phyloP scores from a whole-genome alignment of 2,329 filamentous ascomycete genomes.

The Neonectria faginata region DNA sequence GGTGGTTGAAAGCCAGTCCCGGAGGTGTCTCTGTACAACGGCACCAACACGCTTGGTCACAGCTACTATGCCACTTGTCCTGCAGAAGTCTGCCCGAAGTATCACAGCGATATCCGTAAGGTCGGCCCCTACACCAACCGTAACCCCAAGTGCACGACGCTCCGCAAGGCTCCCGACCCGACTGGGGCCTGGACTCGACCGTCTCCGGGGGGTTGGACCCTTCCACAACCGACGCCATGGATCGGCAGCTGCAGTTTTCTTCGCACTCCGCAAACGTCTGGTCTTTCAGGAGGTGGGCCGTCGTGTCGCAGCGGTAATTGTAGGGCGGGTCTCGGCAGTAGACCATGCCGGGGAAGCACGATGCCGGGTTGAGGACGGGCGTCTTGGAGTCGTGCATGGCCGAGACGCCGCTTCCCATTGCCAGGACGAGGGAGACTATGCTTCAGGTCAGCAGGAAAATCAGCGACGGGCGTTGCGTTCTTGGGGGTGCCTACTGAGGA shows the following conservation, averaged over 20 bases:
- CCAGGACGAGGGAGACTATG: neutral
- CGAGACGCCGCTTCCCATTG: neutral
- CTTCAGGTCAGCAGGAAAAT: neutral
- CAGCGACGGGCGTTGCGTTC: neutral
- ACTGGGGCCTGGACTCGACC: neutral
- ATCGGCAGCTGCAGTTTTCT: neutral
- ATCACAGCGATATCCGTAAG: constrained; percentile 17
- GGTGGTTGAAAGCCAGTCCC: no score
- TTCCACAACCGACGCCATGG: neutral
- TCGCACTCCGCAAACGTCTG: neutral
- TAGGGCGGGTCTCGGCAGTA: neutral
- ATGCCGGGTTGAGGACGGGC: neutral
- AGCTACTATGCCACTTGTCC: neutral
- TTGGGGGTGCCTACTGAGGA: neutral
- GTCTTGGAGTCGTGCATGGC: neutral
- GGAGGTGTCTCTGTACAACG: constrained; percentile 7
- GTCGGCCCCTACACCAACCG: constrained; percentile 6
- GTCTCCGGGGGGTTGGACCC: neutral
- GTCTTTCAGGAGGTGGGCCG: neutral
- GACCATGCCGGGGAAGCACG: neutral
- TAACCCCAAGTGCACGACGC: neutral
- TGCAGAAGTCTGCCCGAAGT: neutral
- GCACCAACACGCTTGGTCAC: constrained; percentile 9
- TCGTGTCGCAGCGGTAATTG: constrained; percentile 7
- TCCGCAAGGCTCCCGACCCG: neutral